Base-by-base conservation (phyloP, 1,139 yeast species). In the Blastobotrys apis region DNA sequence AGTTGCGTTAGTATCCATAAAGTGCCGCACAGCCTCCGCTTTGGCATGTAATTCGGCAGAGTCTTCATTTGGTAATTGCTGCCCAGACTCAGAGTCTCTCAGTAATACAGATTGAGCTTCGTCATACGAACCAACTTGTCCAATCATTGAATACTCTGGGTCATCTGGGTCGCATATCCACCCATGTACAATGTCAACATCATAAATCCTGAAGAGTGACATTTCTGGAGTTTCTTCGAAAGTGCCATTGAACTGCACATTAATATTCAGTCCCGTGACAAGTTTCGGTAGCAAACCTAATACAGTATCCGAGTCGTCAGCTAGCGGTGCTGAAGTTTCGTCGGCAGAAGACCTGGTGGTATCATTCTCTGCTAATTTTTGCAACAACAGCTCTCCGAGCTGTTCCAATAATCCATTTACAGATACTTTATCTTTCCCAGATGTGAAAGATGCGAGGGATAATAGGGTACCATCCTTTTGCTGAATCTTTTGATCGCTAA, bases 221-320 rank as follows among this genome's bases (percentile, higher is more conserved):
- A 73, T 54, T 43, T 71, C 77, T 3, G 63, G 64, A 5, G 69
- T 66, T 4, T 66, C 62, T n/a, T 72, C 74, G 53, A 84, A 83
- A 0, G 73, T 64, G 1, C 92, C 92, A 53, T 77, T 74, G 53
- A 90, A 77, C 29, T 74, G 70, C 0, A 95, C 90, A 56, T 87
- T 80, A 10, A 88, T 81, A 40, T 78, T 75, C 38, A 88, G 68
- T 0, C 97, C 97, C 0, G 81, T 72, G 50, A 81, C 82, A 35
- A 90, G 66, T 31, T 70, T 65, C 0, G 95, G 95, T 36, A 90
- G 66, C 33, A 73, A 59, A 27, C 70, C 64, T 44, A 80, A 66
- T 23, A 77, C 66, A 15, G 62, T 54, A 48, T 68, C 70, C 10
- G 43, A 39, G 22, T 53, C 47, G 33, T 43, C 45, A 5, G 22